Evolutionary conservation across 352 stramenopile genomes (phyloP), one percentile per base, ranked within the genome.

Genomic region (Globisporangium megalacanthum): DNA sequence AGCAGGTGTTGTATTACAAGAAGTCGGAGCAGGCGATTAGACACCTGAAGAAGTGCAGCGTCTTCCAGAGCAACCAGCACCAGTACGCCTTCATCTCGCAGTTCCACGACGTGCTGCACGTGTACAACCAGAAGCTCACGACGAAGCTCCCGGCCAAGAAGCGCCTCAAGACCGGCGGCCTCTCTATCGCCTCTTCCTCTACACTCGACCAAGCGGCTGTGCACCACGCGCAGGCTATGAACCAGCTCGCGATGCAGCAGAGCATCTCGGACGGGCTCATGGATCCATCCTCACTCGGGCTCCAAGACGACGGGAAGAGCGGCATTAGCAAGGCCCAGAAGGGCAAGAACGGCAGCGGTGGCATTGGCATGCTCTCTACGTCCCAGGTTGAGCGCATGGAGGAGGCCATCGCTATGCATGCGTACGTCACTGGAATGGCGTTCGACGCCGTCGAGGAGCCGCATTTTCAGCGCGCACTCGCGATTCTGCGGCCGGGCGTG

Each of bases 1-100:
- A 91, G 60, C 75, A 89, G 37, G 83, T 93, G 42, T 52, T 88
- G 25, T 93, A 93, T 68, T 93, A 93, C 66, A 93, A 93, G 53
- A 93, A 91, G 55, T 93, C 83, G 33, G 83, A 93, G 69, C 83
- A 93, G 55, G 80, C 80, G 19, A 86, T 93, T 45, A 80, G 83
- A 35, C 83, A 93, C 56, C 49, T 93, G 11, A 93, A 93, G 51
- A 90, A 89, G 55, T 93, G 83, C 61, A 68, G 54, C 31, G 75
- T 73, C 10, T 93, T 93, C 68, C 83, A 93, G 60, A 83, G 68
- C 66, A 80, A 76, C 65, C 83, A 93, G 70, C 83, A 91, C 64
- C 83, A 93, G 64, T 89, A 83, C 53, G 63, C 77, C 15, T 93
- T 93, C 61, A 84, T 89, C 39, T 71, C 71, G 47, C 80, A 91